Conservation (phyloP, 129 eudicot genomes). For the Silybum marianum region DNA sequence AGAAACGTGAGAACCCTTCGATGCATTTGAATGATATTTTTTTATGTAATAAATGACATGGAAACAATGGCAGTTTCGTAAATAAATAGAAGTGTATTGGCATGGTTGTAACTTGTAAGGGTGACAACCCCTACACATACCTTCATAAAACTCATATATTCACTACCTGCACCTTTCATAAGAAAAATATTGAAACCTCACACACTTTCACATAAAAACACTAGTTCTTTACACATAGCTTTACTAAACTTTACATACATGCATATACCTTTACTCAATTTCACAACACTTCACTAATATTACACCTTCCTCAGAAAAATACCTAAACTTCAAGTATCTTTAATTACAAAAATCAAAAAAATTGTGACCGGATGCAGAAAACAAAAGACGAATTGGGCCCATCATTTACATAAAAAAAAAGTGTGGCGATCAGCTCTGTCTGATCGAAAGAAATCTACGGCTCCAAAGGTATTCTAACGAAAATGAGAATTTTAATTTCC, state of each 20-base stretch:
- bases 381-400: background rate
- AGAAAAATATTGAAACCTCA: background rate
- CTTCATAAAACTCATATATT: background rate
- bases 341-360: background rate
- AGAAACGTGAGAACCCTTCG: background rate
- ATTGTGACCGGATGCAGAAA: too few species aligned
- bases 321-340: background rate
- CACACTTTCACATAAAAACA: background rate
- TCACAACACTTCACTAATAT: too few species aligned
- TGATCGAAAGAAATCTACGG: background rate
- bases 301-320: background rate
- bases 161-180: background rate
- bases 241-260: background rate
- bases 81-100: too few species aligned
- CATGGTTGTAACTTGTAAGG: background rate
- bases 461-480: background rate
- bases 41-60: background rate
- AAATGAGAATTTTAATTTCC: too few species aligned
- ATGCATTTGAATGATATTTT: too few species aligned
- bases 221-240: background rate
- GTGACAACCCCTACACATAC: background rate
- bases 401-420: background rate
- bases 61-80: background rate
- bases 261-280: too few species aligned
- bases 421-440: too few species aligned